Evolutionary conservation across 306 rosid species (phyloP), one percentile per base, ranked within the genome.

Genomic region (Datisca glomerata): DNA sequence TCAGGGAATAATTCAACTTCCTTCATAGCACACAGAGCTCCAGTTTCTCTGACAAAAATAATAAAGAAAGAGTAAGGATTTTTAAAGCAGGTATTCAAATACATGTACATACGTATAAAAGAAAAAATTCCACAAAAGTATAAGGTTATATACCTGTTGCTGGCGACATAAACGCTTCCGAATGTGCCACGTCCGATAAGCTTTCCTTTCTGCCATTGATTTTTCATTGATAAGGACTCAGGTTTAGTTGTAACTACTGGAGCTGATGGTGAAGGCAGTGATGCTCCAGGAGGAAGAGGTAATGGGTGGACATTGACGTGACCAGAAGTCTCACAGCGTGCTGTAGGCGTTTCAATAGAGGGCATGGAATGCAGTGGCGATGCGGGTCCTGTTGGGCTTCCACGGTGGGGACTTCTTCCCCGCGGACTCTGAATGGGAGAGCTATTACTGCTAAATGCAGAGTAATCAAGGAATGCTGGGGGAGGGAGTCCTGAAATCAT

Each of bases 1-100:
- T 85, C 99, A 12, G 56, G 76, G 60, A 70, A 69, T 53, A 85
- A 59, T 45, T 85, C 99, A 34, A 66, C 99, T 67, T 91, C 99
- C 70, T 91, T 91, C 99, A 91, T 80, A 32, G 99, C 99, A 73
- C 96, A 91, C 68, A 91, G 64, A 49, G 99, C 86, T 57, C 99
- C 99, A 42, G 89, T 91, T 68, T 73, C 75, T 50, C 96, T 89
- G 5, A 24, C 17, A n/a, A 53, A 31, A 24, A 7, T 17, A 29
- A 13, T 27, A 43, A 21, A 2, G 2, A 43, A 36, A 53, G n/a
- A 15, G 41, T 49, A 53, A 33, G 63, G 47, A 36, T 28, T 37
- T 44, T 49, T 36, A 43, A 36, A 25, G 49, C 39, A 48, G n/a
- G n/a, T n/a, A n/a, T n/a, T n/a, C n/a, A n/a, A n/a, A n/a, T n/a